Conservation (phyloP, 2,329 filamentous ascomycete species). For the Fusarium praegraminearum region DNA sequence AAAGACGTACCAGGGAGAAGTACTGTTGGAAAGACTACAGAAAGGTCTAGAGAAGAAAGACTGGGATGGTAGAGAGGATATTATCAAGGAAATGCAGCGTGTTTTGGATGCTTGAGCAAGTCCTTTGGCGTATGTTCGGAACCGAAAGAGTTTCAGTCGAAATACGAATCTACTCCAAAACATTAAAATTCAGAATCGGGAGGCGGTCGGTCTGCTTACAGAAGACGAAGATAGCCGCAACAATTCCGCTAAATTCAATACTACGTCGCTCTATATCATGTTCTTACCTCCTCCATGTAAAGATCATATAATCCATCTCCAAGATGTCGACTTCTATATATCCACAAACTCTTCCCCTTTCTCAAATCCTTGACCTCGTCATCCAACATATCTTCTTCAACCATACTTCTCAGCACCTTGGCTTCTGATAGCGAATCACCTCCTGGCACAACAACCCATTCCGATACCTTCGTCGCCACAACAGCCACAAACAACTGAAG, state of each 20-base stretch:
- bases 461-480: slow-evolving; percentile 8
- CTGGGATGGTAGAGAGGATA: neutral
- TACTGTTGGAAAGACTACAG: neutral
- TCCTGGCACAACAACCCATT: slow-evolving; percentile 5
- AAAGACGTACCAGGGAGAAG: neutral
- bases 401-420: slow-evolving; percentile 2
- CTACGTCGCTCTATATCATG: neutral
- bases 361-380: neutral
- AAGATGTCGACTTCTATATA: neutral
- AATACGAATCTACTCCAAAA: too few species aligned
- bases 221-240: fast-evolving
- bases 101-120: neutral
- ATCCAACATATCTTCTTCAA: neutral
- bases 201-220: too few species aligned
- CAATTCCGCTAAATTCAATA: fast-evolving
- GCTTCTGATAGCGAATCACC: slow-evolving; percentile 8
- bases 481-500: slow-evolving; percentile 6
- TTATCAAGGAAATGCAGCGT: neutral
- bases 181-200: too few species aligned
- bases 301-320: neutral
- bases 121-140: too few species aligned
- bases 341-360: neutral
- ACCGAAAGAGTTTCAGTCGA: too few species aligned
- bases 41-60: neutral
- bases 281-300: neutral